Percentiles rank a stretch among this genome's conserved stretches.
These are phyloP conservation scores for Bipolaris sorokiniana DNA, from an alignment of 2,329 filamentous ascomycete species.

Conservation along the genomic window DNA sequence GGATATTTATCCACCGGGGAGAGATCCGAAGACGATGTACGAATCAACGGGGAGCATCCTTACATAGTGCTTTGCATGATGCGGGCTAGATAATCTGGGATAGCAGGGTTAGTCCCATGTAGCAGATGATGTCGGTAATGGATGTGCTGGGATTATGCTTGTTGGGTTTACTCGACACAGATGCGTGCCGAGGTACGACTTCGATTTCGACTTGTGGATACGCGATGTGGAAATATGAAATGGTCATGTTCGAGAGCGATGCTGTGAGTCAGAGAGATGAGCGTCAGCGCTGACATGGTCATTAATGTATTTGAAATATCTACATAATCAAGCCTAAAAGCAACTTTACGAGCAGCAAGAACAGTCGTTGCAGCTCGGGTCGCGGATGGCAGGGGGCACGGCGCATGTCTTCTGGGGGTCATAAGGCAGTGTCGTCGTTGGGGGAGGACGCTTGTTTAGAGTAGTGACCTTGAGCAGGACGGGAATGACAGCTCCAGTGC, in stretches of 20 bases:
- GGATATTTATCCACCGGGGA: too few relatives aligned
- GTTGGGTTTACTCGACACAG: not conserved
- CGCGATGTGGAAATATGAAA: not conserved
- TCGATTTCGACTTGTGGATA: not conserved
- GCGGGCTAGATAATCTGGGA: not conserved
- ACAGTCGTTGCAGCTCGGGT: conserved; percentile 46
- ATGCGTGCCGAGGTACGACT: not conserved
- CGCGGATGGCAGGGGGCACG: conserved; percentile 35
- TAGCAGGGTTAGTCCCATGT: not conserved
- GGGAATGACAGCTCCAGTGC: conserved; percentile 72
- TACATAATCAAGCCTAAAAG: not conserved
- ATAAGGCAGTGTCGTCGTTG: conserved; percentile 41
- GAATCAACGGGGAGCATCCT: too few relatives aligned
- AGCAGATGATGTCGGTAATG: not conserved
- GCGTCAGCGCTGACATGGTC: too few relatives aligned
- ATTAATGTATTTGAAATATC: not conserved
- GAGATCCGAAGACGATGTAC: too few relatives aligned
- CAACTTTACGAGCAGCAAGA: conserved; percentile 37
- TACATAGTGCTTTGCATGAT: too few relatives aligned
- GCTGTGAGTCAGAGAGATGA: not conserved
- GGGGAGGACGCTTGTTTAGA: conserved; percentile 37
- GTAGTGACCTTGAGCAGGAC: conserved; percentile 68
- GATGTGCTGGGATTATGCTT: not conserved
- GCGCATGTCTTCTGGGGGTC: conserved; percentile 37
- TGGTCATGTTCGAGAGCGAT: not conserved